Percentiles rank a stretch among this genome's conserved stretches.
Evolutionary conservation across 768 basidiomycete genomes (phyloP).

Genomic region (Kwoniella sp.): DNA sequence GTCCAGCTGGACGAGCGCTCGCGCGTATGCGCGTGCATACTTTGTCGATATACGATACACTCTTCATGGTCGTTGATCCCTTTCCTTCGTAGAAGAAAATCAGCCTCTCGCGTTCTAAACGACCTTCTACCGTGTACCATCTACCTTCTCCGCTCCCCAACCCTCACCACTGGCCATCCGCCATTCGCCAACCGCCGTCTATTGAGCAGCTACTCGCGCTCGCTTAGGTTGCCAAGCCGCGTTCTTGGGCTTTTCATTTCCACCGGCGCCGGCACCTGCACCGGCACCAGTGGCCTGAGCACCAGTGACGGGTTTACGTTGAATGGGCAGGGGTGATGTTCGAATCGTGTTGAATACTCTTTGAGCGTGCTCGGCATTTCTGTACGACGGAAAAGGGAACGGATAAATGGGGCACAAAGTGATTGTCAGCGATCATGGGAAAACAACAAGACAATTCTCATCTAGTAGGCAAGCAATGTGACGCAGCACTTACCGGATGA

Average conservation of each 20-base stretch:
- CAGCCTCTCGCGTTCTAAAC: no score
- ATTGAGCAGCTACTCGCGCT: slow-evolving; percentile 27
- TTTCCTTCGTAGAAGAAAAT: no score
- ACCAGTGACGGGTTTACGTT: slow-evolving; percentile 8
- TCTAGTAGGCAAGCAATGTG: no score
- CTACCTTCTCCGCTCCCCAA: neutral
- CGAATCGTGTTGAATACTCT: slow-evolving; percentile 80
- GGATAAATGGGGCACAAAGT: neutral
- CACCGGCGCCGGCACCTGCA: slow-evolving; percentile 6
- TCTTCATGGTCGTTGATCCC: no score
- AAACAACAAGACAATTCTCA: no score
- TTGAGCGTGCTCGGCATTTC: slow-evolving; percentile 82
- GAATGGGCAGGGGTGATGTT: slow-evolving; percentile 62
- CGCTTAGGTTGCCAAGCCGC: slow-evolving; percentile 21
- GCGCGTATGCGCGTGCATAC: no score
- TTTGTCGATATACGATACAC: no score
- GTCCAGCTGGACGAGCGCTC: no score
- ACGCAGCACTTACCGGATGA: slow-evolving; percentile 68
- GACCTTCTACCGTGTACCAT: no score
- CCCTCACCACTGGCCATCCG: neutral
- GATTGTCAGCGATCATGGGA: neutral
- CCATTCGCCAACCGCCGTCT: neutral
- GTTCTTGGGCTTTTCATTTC: slow-evolving; percentile 17
- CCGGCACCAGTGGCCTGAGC: slow-evolving; percentile 7
- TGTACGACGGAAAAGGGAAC: neutral